Conservation (phyloP, 257 asterid genomes). For the Solanum tarijense region DNA sequence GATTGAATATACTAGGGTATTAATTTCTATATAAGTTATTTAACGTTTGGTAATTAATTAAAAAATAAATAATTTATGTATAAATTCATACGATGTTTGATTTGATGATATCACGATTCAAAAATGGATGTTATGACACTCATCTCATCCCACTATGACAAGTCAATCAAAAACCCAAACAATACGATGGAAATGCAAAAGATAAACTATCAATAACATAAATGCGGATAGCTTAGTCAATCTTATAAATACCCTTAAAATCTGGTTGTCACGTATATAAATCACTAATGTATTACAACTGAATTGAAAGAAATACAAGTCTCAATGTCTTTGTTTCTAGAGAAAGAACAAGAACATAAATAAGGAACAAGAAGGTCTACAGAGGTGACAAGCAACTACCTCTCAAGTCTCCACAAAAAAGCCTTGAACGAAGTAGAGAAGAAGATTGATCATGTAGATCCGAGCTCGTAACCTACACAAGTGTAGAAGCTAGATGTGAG, state of each 20-base stretch:
- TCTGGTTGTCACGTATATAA: fast-evolving
- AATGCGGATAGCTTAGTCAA: neutral
- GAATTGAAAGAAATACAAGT: neutral
- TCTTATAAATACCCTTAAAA: neutral
- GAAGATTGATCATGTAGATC: too few relatives aligned
- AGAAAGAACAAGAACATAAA: neutral
- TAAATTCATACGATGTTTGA: neutral
- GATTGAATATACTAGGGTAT: neutral
- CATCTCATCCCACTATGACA: too few relatives aligned
- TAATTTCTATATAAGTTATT: neutral
- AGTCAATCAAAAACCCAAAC: too few relatives aligned
- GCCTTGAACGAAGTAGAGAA: neutral
- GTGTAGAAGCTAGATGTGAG: neutral
- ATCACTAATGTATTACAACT: neutral
- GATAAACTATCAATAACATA: too few relatives aligned
- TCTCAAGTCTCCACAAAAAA: neutral
- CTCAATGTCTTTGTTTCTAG: neutral
- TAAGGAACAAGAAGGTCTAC: neutral
- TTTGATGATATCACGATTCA: too few relatives aligned
- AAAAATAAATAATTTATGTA: too few relatives aligned
- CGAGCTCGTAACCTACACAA: too few relatives aligned
- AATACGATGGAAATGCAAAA: too few relatives aligned
- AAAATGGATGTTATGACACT: too few relatives aligned
- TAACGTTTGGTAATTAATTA: neutral
- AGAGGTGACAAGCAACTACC: neutral